phyloP scores from a whole-genome alignment of 305 asterid species.

The Striga hermonthica region DNA sequence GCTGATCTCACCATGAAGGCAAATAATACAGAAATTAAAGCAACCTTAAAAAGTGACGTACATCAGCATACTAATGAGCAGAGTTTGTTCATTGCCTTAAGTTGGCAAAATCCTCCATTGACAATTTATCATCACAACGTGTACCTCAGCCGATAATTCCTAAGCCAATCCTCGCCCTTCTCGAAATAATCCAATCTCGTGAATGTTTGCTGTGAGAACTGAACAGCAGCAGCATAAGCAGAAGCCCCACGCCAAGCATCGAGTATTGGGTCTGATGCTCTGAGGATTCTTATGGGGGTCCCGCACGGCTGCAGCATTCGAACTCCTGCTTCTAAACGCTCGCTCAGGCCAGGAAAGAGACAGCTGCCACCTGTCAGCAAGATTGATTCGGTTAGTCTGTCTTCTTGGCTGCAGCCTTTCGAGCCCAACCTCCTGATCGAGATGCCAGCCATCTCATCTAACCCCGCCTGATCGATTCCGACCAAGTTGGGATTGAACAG shows the following conservation, averaged over 20 bases:
- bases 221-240: constrained; percentile 53
- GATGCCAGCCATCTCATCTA: constrained; percentile 82
- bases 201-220: constrained; percentile 66
- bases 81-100: constrained; percentile 4
- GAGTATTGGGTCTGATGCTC: constrained; percentile 63
- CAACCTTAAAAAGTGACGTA: too few relatives aligned
- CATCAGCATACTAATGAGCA: too few relatives aligned
- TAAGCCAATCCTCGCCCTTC: constrained; percentile 90
- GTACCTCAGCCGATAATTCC: constrained; percentile 59
- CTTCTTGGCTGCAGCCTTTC: constrained; percentile 43
- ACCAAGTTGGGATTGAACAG: constrained; percentile 71
- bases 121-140: constrained; percentile 6
- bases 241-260: constrained; percentile 99
- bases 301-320: constrained; percentile 86
- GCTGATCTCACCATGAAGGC: too few relatives aligned
- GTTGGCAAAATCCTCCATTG: constrained; percentile 6
- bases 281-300: constrained; percentile 54
- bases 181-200: constrained; percentile 79
- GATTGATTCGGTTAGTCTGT: constrained; percentile 66
- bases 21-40: too few relatives aligned
- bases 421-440: constrained; percentile 69
- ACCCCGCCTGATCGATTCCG: constrained; percentile 87
- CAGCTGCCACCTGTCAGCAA: constrained; percentile 86
- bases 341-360: constrained; percentile 70
- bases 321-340: constrained; percentile 80